Conservation (phyloP, 306 rosid species). For the Crataegus laevigata region DNA sequence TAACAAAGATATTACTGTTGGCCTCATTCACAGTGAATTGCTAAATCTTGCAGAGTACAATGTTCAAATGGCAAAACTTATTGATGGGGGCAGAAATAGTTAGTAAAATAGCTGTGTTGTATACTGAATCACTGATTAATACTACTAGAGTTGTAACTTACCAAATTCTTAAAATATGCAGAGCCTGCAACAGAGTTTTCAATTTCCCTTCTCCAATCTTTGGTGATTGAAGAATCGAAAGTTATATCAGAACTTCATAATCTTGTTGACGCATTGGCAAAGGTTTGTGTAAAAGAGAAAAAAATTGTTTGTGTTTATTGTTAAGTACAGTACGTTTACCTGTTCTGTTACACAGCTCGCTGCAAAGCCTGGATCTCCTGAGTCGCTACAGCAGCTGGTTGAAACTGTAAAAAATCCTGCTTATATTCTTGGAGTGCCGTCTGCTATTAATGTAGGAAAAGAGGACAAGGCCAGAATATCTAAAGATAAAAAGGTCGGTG, state of each 20-base stretch:
- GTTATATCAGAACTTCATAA: slow-evolving; percentile 94
- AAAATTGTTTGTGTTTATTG: neutral
- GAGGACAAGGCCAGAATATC: slow-evolving; percentile 75
- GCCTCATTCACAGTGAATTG: slow-evolving; percentile 80
- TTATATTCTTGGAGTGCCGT: slow-evolving; percentile 30
- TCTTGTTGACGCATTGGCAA: slow-evolving; percentile 84
- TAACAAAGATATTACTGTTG: slow-evolving; percentile 81
- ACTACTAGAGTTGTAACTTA: slow-evolving; percentile 14
- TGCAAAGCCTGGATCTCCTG: slow-evolving; percentile 85
- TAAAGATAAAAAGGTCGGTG: slow-evolving; percentile 73
- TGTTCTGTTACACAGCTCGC: slow-evolving; percentile 56
- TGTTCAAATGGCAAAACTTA: slow-evolving; percentile 94
- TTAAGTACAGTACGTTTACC: slow-evolving; percentile 1
- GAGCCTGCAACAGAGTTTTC: slow-evolving; percentile 88
- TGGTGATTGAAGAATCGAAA: slow-evolving; percentile 68
- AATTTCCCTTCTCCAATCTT: slow-evolving; percentile 68
- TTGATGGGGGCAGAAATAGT: slow-evolving; percentile 98
- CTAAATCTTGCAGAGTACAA: slow-evolving; percentile 93
- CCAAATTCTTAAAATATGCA: slow-evolving; percentile 37
- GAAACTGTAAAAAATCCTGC: slow-evolving; percentile 81
- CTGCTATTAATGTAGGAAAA: slow-evolving; percentile 58
- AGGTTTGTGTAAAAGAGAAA: slow-evolving; percentile 42
- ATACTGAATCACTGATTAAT: neutral
- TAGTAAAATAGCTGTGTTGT: slow-evolving; percentile 24
- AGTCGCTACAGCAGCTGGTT: slow-evolving; percentile 75